Percentiles rank a stretch among this genome's conserved stretches.
These are phyloP conservation scores for Camellia japonica DNA, from an alignment of 148 eudicot species.

Conservation along the genomic window DNA sequence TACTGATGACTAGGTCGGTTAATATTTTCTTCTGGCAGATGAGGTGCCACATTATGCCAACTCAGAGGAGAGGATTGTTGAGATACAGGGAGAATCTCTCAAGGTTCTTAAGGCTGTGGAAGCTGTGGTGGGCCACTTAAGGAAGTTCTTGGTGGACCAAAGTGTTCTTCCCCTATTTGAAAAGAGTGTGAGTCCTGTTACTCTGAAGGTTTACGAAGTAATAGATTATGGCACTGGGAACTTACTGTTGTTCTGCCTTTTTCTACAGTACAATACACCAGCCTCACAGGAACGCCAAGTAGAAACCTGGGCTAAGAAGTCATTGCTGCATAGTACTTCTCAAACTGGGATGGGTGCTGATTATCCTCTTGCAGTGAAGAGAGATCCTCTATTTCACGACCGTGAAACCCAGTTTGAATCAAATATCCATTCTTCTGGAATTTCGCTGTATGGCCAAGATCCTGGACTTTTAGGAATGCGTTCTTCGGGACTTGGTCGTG, in stretches of 20 bases:
- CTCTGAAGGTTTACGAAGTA: not conserved
- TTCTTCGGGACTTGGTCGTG: conserved; percentile 48
- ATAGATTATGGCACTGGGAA: not conserved
- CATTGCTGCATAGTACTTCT: conserved; percentile 26
- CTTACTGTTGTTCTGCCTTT: not conserved
- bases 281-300: conserved; percentile 39
- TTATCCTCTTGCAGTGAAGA: conserved; percentile 38
- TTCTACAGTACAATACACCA: conserved; percentile 32
- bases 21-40: conserved; percentile 37
- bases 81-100: conserved; percentile 81
- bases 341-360: conserved; percentile 32
- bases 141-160: conserved; percentile 91
- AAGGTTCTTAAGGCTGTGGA: conserved; percentile 83
- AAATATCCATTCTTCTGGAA: conserved; percentile 36
- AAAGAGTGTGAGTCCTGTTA: conserved; percentile 56
- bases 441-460: conserved; percentile 63
- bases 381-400: conserved; percentile 42
- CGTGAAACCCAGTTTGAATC: conserved; percentile 45
- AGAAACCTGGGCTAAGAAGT: conserved; percentile 52
- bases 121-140: conserved; percentile 76
- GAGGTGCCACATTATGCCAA: conserved; percentile 61
- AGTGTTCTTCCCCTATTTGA: conserved; percentile 82
- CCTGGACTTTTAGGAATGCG: conserved; percentile 44
- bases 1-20: too few species aligned
- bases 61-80: conserved; percentile 83